phyloP scores from a whole-genome alignment of 176 grass and related monocot genomes.

The Leersia perrieri region DNA sequence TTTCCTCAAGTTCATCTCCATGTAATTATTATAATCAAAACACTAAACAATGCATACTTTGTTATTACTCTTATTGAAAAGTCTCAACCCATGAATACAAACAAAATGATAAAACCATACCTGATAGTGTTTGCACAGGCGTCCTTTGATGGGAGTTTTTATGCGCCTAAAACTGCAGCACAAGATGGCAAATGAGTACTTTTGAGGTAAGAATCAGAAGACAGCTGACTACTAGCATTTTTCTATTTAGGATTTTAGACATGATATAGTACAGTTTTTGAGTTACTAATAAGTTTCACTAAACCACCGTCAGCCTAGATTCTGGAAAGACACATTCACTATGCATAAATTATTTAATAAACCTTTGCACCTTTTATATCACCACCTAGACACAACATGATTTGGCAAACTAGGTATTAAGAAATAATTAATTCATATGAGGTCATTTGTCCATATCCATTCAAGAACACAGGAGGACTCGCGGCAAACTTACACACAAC shows the following conservation, averaged over 20 bases:
- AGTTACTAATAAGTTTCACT: background rate
- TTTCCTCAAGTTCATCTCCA: constrained; percentile 88
- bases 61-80: constrained; percentile 25
- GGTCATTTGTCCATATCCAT: background rate
- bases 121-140: constrained; percentile 92
- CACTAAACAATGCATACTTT: constrained; percentile 44
- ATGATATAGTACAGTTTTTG: background rate
- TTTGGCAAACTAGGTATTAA: constrained; percentile 8
- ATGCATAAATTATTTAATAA: background rate
- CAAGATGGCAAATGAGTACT: constrained; percentile 17
- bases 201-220: background rate
- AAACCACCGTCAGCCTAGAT: background rate
- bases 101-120: constrained; percentile 44
- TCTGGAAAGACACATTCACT: background rate
- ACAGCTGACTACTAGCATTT: constrained; percentile 17
- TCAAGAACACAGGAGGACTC: background rate
- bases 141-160: constrained; percentile 73
- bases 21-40: constrained; percentile 97
- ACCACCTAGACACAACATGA: background rate
- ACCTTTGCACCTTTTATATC: background rate
- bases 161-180: constrained; percentile 78
- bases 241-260: constrained; percentile 24
- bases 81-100: constrained; percentile 15
- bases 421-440: constrained; percentile 3
- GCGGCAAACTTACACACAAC: background rate